These are phyloP conservation scores for Berberis thunbergii DNA, from an alignment of 164 flowering plant species.

Conservation along the genomic window DNA sequence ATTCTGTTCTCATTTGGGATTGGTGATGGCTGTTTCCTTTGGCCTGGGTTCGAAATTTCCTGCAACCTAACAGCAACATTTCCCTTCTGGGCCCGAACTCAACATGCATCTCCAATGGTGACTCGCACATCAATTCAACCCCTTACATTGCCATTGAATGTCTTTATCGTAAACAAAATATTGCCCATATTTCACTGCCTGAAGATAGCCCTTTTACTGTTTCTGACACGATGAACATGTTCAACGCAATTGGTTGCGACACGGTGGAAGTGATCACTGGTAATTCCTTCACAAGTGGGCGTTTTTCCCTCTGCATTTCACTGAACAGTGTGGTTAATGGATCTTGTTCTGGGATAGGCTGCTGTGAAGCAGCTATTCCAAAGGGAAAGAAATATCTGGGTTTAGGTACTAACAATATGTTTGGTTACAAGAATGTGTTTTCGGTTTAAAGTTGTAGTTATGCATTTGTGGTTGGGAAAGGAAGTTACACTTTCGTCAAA, in stretches of 20 bases:
- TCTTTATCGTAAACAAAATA: background rate
- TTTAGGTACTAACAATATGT: constrained; percentile 10
- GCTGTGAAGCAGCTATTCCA: constrained; percentile 20
- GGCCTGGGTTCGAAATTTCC: constrained; percentile 12
- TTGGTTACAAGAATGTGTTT: constrained; percentile 8
- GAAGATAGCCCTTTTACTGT: constrained; percentile 16
- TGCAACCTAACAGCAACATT: constrained; percentile 6
- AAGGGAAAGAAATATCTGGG: constrained; percentile 17
- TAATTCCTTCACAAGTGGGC: constrained; percentile 15
- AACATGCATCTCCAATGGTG: constrained; percentile 16
- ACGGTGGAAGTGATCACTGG: constrained; percentile 18
- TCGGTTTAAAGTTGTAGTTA: constrained; percentile 10
- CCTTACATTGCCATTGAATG: constrained; percentile 15
- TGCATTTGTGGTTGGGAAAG: constrained; percentile 19
- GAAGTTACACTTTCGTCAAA: constrained; percentile 14
- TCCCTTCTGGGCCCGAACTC: constrained; percentile 6
- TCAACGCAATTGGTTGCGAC: constrained; percentile 23
- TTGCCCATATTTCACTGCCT: constrained; percentile 12
- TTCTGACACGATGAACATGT: constrained; percentile 13
- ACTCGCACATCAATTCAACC: constrained; percentile 15
- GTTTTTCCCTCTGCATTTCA: constrained; percentile 18
- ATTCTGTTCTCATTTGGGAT: constrained; percentile 21
- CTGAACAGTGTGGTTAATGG: constrained; percentile 13
- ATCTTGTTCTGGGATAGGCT: constrained; percentile 20
- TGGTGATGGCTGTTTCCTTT: constrained; percentile 10